Evolutionary conservation across 2,329 filamentous ascomycete genomes (phyloP).

Genomic region (Ophiocordyceps australis): DNA sequence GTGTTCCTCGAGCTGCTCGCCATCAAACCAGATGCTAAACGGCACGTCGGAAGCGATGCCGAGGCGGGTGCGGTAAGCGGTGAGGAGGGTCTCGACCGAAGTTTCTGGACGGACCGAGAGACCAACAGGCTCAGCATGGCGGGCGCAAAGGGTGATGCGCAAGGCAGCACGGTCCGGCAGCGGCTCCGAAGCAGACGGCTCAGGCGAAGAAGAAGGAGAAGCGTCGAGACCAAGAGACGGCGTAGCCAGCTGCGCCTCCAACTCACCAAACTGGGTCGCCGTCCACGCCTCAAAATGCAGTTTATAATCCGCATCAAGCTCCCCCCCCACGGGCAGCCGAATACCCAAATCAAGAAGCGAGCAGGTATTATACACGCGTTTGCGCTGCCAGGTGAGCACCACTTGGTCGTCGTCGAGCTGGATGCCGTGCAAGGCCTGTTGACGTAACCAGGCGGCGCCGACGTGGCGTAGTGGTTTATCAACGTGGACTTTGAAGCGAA

Average conservation of each 20-base stretch:
- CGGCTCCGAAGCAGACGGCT: conserved; percentile 7
- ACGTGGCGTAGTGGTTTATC: conserved; percentile 50
- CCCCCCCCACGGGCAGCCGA: conserved; percentile 18
- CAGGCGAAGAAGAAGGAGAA: too few relatives aligned
- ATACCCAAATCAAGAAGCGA: conserved; percentile 54
- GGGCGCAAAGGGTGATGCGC: conserved; percentile 34
- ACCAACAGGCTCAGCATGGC: conserved; percentile 28
- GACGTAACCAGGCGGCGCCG: conserved; percentile 48
- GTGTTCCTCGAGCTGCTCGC: conserved; percentile 46
- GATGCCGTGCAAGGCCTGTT: conserved; percentile 28
- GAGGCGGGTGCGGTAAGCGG: conserved; percentile 38
- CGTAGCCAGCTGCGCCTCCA: conserved; percentile 13
- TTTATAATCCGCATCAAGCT: conserved; percentile 17
- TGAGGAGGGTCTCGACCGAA: conserved; percentile 41
- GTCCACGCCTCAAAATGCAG: conserved; percentile 51
- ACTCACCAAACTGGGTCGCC: conserved; percentile 35
- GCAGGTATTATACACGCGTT: conserved; percentile 56
- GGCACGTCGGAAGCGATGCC: conserved; percentile 29
- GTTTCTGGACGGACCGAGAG: conserved; percentile 35
- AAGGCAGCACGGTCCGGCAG: conserved; percentile 17
- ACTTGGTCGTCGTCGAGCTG: conserved; percentile 28
- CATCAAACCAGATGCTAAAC: conserved; percentile 55
- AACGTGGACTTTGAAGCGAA: conserved; percentile 44
- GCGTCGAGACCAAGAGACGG: conserved; percentile 7
- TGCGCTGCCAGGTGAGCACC: conserved; percentile 65